Base-by-base conservation (phyloP, 2,329 filamentous ascomycete species). In the Cladosporium velox region DNA sequence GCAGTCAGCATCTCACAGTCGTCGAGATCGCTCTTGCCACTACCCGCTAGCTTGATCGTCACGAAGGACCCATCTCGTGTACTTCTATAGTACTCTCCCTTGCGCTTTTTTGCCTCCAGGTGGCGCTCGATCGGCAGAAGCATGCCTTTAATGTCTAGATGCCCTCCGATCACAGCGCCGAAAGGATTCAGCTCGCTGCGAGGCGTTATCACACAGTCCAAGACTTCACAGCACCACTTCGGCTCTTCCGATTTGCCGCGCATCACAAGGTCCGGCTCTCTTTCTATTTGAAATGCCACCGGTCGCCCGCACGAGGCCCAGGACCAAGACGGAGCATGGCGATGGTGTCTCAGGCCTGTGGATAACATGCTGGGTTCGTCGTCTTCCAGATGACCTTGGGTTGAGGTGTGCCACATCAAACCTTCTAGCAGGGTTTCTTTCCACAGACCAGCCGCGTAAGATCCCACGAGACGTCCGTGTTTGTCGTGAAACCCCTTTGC, bases 341-440 rank as follows among this genome's bases (percentile, higher is more conserved):
- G 41, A 47, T 47, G 41, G 41, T 47, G 41, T 21, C 41, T 47
- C 41, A 47, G 10, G 8, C 14, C n/a, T 47, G 41, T 47, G 41
- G n/a, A 47, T n/a, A 47, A 24, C 41, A 24, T 47, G n/a, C 41
- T 21, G n/a, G 41, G n/a, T 3, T 47, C 41, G 41, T 21, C 41
- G 41, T 21, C 2, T 8, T 47, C n/a, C 10, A 24, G n/a, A 47
- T 47, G 41, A n/a, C n/a, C 41, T 47, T 47, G 41, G 41, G 41
- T 47, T 47, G 41, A 47, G n/a, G n/a, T 47, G 41, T 47, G 41
- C 41, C 41, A 47, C 41, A 47, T 47, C 41, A 47, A 47, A 47
- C 41, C 41, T 47, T 47, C 7, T 21, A 47, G 41, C 41, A 24
- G n/a, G 8, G 41, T n/a, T n/a, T 11, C 41, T 44, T 11, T 21